phyloP scores from a whole-genome alignment of 2,329 filamentous ascomycete genomes.

The Beauveria sp. region DNA sequence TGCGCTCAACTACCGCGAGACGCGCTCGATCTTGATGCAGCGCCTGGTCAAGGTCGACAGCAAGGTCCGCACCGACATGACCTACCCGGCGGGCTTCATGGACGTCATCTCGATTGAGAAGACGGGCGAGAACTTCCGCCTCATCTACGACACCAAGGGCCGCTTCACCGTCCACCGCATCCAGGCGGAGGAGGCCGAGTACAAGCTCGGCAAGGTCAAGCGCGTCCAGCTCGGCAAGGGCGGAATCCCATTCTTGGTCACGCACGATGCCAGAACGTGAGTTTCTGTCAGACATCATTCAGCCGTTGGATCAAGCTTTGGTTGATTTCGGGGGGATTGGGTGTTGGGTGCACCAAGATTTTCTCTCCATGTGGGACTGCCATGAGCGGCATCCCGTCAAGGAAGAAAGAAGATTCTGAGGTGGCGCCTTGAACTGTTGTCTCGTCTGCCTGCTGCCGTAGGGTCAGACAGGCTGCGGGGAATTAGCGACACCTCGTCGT shows the following conservation, averaged over 20 bases:
- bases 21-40: slow-evolving; percentile 97
- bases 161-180: slow-evolving; percentile 99
- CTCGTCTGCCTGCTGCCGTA: slow-evolving; percentile 9
- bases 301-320: slow-evolving; percentile 99
- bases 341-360: background rate
- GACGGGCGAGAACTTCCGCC: slow-evolving; percentile 99
- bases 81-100: slow-evolving; percentile 98
- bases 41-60: slow-evolving; percentile 98
- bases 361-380: background rate
- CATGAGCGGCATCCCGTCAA: background rate
- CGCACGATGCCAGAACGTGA: slow-evolving; percentile 99
- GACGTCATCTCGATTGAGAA: slow-evolving; percentile 99
- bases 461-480: slow-evolving; percentile 1
- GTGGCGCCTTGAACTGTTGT: background rate
- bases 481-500: slow-evolving; percentile 3
- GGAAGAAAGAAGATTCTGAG: background rate
- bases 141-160: slow-evolving; percentile 99
- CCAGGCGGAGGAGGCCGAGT: slow-evolving; percentile 96
- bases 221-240: slow-evolving; percentile 98
- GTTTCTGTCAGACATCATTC: slow-evolving; percentile 95
- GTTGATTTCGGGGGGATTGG: slow-evolving; percentile 41
- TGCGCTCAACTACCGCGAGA: slow-evolving; percentile 97
- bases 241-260: slow-evolving; percentile 99
- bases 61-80: slow-evolving; percentile 98
- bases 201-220: slow-evolving; percentile 99